Evolutionary conservation across 179 eudicot species (phyloP).

Genomic region (Amaranthus tricolor): DNA sequence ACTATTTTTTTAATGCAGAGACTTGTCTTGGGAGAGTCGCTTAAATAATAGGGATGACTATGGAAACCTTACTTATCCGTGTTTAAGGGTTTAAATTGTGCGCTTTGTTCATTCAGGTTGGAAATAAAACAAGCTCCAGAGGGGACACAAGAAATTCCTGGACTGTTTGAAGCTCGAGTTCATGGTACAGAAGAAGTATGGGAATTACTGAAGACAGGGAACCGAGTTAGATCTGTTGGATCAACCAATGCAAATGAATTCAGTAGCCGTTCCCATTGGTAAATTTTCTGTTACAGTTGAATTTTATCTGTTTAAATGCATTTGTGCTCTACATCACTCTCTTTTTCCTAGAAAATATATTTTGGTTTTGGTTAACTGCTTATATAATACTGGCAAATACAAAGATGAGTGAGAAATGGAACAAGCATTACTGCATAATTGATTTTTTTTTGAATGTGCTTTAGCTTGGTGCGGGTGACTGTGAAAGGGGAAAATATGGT

Average conservation of each 20-base stretch:
- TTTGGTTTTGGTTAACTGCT: neutral
- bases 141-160: constrained; percentile 96
- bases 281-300: constrained; percentile 12
- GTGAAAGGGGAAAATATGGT: constrained; percentile 67
- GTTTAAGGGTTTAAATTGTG: constrained; percentile 2
- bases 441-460: constrained; percentile 3
- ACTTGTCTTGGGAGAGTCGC: no score
- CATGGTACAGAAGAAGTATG: constrained; percentile 75
- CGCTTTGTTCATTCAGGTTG: constrained; percentile 43
- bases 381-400: neutral
- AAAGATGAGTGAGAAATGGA: neutral
- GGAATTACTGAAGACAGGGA: constrained; percentile 84
- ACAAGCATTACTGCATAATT: neutral
- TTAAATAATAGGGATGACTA: neutral
- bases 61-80: neutral
- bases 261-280: constrained; percentile 99
- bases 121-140: constrained; percentile 90
- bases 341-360: neutral
- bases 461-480: constrained; percentile 81
- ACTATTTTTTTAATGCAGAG: no score
- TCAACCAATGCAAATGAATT: constrained; percentile 92
- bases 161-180: constrained; percentile 78
- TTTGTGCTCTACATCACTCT: neutral
- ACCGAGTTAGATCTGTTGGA: constrained; percentile 87
- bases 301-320: neutral